Base-by-base conservation (phyloP, 345 rosid genomes). In the Dipteronia dyeriana region DNA sequence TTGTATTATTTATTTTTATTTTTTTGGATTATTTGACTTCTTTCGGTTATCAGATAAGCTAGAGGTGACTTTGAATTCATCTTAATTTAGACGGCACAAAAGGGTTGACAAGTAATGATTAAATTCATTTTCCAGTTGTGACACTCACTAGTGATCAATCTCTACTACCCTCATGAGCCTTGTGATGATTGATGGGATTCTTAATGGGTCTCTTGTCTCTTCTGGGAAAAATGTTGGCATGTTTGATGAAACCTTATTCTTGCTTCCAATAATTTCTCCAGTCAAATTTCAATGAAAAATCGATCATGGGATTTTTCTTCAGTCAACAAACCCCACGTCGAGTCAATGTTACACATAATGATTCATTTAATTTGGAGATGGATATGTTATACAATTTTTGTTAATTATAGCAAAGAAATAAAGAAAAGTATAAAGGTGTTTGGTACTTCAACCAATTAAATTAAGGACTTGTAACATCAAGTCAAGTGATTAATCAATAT, bases 21-120 rank as follows among this genome's bases (percentile, higher is more conserved):
- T 34, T 0, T 34, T 34, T 25, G 54, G 34, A 22, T 60, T 23
- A 57, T 70, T 10, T 54, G 11, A 19, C 49, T 67, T 22, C 71
- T 73, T 59, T 77, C 75, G 70, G 66, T 54, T 43, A 12, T 5
- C 41, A 11, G 76, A 80, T 54, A 60, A 66, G 57, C 57, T 53
- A 16, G 75, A 60, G 23, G 20, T 17, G 74, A 34, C 59, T 25
- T 71, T 23, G 1, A 22, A 19, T 9, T 20, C 49, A 16, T 49
- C 34, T 12, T 20, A 23, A 45, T 51, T 53, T 19, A 22, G 75
- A 62, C 22, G 75, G 66, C 73, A 76, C 66, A 67, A 45, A 73
- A 62, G 56, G 56, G 78, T 66, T 67, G 70, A 76, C 82, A 56
- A 68, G 49, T 5, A n/a, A 53, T 62, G 22, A 49, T 63, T 45